These are phyloP conservation scores for Sodiomyces alkalinus DNA, from an alignment of 2,329 filamentous ascomycete genomes.

Conservation along the genomic window DNA sequence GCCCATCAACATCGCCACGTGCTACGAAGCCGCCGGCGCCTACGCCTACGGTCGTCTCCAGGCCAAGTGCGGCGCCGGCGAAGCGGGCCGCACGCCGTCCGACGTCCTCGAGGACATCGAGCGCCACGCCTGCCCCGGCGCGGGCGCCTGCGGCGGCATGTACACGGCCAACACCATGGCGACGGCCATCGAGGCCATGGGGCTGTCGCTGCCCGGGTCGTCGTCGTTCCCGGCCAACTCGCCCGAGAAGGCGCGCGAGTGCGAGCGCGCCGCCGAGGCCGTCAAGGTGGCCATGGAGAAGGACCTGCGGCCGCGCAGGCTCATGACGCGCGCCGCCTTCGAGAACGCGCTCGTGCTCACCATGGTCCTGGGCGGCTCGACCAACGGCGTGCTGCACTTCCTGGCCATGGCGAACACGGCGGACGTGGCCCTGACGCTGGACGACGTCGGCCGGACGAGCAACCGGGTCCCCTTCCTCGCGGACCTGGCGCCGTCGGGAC, in stretches of 20 bases:
- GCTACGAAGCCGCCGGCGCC: constrained; percentile 77
- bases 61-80: constrained; percentile 45
- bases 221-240: constrained; percentile 70
- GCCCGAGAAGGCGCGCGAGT: constrained; percentile 76
- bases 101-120: constrained; percentile 79
- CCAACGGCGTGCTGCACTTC: constrained; percentile 79
- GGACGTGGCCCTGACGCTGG: constrained; percentile 58
- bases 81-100: constrained; percentile 50
- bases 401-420: constrained; percentile 83
- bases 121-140: constrained; percentile 50
- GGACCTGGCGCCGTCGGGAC: constrained; percentile 69
- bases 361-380: constrained; percentile 83
- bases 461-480: constrained; percentile 78
- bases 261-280: constrained; percentile 62
- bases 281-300: constrained; percentile 69
- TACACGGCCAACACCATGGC: constrained; percentile 94
- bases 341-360: constrained; percentile 83
- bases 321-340: constrained; percentile 66
- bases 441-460: constrained; percentile 70
- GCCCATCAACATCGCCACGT: constrained; percentile 75
- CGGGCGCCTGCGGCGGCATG: constrained; percentile 69
- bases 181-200: constrained; percentile 80
- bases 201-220: constrained; percentile 66
- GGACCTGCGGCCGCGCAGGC: constrained; percentile 66
- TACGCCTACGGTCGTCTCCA: constrained; percentile 65